Base-by-base conservation (phyloP, 225 moss, liverwort and hornwort genomes). In the Ulota crispa region DNA sequence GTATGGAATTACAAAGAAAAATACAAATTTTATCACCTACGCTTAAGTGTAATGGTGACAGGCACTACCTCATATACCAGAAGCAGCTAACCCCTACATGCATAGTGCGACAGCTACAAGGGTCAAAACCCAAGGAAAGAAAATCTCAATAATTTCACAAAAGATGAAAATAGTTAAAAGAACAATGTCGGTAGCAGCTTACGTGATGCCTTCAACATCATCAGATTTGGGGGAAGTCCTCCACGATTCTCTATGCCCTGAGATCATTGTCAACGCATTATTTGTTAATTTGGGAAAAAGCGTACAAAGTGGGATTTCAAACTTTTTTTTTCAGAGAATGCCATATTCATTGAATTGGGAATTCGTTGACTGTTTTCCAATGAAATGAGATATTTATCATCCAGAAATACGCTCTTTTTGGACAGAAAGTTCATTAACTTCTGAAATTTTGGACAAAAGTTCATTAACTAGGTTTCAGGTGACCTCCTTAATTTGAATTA, bases 121-220 rank as follows among this genome's bases (percentile, higher is more conserved):
- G 50, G 45, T 30, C 54, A 16, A 16, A 65, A 9, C 19, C 69
- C 15, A 15, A 70, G 30, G 45, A 53, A 60, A 61, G 28, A 30
- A 2, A 1, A 67, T 15, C 43, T 56, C 45, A 18, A 10, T 4
- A 13, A 12, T 18, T 57, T 10, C 57, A 50, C 23, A 45, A 70
- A 62, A 45, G 23, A 64, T 63, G 50, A 28, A 12, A 64, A 60
- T 16, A 21, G 45, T 12, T 5, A 32, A 68, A 36, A 43, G n/a
- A 31, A 20, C 12, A 34, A 32, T 12, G 43, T 42, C 36, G 14
- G 13, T 65, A 4, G 47, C 59, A 64, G 47, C 76, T 68, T 77
- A 84, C 64, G 73, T 68, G 83, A 87, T 54, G 83, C 68, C 54
- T 84, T 87, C 83, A 43, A 73, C 28, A 47, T 45, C 68, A 68